These are phyloP conservation scores for Nannochloropsis gaditana DNA, from an alignment of 108 stramenopile genomes.

Conservation along the genomic window DNA sequence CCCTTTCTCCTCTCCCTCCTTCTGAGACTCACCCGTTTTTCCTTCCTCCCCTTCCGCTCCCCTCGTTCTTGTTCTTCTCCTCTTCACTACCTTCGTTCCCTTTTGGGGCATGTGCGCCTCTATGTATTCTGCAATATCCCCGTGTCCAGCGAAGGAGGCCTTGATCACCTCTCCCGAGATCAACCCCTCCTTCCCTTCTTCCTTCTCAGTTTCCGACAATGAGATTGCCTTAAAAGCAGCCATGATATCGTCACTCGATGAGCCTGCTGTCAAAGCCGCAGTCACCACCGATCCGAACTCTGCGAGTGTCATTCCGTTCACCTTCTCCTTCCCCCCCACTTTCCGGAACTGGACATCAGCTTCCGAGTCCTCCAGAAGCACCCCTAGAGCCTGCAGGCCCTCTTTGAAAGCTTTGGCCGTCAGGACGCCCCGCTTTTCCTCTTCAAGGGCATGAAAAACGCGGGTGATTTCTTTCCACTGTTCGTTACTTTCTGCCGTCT, in stretches of 20 bases:
- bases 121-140: not conserved
- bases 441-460: not conserved
- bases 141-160: not conserved
- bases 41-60: not conserved
- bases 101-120: not conserved
- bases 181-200: not conserved
- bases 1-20: not conserved
- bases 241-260: not conserved
- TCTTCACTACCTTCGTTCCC: not conserved
- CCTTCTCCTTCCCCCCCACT: not conserved
- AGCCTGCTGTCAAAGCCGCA: not conserved
- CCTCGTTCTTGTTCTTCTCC: not conserved
- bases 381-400: not conserved
- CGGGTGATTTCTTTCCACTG: not conserved
- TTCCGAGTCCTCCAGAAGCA: not conserved
- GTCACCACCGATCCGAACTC: not conserved
- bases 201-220: not conserved
- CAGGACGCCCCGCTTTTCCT: not conserved
- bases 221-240: not conserved
- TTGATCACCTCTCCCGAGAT: not conserved
- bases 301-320: not conserved
- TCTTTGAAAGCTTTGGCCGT: not conserved
- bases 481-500: not conserved
- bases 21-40: not conserved
- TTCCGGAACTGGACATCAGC: not conserved